Percentiles rank a stretch among this genome's conserved stretches.
These are phyloP conservation scores for Bacidia gigantensis DNA, from an alignment of 495 filamentous ascomycete genomes.

Conservation along the genomic window DNA sequence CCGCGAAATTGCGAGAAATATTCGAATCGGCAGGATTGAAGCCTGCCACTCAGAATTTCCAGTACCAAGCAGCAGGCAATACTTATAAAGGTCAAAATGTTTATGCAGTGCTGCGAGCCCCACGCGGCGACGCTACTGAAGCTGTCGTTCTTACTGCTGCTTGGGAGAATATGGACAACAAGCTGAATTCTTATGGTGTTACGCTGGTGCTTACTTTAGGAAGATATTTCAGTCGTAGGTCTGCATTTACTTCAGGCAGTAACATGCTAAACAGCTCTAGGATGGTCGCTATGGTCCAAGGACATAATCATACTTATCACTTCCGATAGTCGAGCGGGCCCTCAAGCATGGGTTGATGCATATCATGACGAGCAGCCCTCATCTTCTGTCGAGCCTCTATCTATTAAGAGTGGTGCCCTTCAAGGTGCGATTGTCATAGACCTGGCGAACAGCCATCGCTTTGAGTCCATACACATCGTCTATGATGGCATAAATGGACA, in stretches of 20 bases:
- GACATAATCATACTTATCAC: conserved; percentile 90
- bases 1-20: conserved; percentile 57
- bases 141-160: conserved; percentile 84
- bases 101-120: conserved; percentile 90
- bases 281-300: conserved; percentile 97
- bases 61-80: conserved; percentile 60
- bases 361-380: conserved; percentile 80
- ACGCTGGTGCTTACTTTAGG: conserved; percentile 74
- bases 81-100: conserved; percentile 73
- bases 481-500: conserved; percentile 97
- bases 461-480: conserved; percentile 74
- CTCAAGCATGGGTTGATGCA: conserved; percentile 94
- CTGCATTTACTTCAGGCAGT: conserved; percentile 4
- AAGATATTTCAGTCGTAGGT: conserved; percentile 75
- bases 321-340: conserved; percentile 74
- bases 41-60: conserved; percentile 70
- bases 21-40: conserved; percentile 68
- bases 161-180: conserved; percentile 70
- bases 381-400: conserved; percentile 53
- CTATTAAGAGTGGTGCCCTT: conserved; percentile 81
- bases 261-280: conserved; percentile 26
- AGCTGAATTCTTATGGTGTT: conserved; percentile 74
- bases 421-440: conserved; percentile 92
- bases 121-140: conserved; percentile 93
- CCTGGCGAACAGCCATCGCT: conserved; percentile 70